Percentiles rank a stretch among this genome's conserved stretches.
phyloP scores from a whole-genome alignment of 2,329 filamentous ascomycete genomes.

The Escovopsis sp. region DNA sequence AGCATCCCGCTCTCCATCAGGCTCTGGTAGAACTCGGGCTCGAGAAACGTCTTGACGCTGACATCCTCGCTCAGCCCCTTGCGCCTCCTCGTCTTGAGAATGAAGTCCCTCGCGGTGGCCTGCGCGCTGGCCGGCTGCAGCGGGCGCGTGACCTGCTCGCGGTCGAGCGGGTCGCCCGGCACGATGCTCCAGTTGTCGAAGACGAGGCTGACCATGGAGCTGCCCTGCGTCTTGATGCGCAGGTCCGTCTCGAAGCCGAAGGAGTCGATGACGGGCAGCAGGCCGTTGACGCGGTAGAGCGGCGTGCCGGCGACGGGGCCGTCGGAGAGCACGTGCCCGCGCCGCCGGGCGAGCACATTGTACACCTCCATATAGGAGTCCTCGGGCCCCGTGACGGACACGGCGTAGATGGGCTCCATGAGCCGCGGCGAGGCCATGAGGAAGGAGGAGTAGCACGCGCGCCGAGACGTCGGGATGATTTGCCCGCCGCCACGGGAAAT shows the following conservation, averaged over 20 bases:
- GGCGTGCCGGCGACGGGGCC: slow-evolving; percentile 88
- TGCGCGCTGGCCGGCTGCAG: slow-evolving; percentile 79
- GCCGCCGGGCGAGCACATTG: slow-evolving; percentile 72
- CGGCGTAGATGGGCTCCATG: slow-evolving; percentile 92
- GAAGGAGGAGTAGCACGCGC: slow-evolving; percentile 91
- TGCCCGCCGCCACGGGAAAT: slow-evolving; percentile 94
- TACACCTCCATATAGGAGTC: slow-evolving; percentile 81
- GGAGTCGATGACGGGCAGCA: slow-evolving; percentile 90
- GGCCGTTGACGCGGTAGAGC: slow-evolving; percentile 76
- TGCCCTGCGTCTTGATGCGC: slow-evolving; percentile 86
- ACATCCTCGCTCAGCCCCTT: slow-evolving; percentile 95
- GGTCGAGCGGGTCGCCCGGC: slow-evolving; percentile 86
- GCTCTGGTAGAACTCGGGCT: slow-evolving; percentile 81
- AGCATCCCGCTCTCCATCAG: slow-evolving; percentile 80
- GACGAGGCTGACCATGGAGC: slow-evolving; percentile 76
- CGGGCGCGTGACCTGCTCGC: slow-evolving; percentile 64
- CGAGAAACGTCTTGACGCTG: slow-evolving; percentile 87
- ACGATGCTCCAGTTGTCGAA: slow-evolving; percentile 96
- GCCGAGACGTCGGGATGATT: slow-evolving; percentile 86
- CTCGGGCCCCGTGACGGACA: slow-evolving; percentile 83
- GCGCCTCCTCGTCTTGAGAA: slow-evolving; percentile 82
- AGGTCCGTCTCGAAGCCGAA: slow-evolving; percentile 98
- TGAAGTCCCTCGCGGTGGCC: slow-evolving; percentile 87
- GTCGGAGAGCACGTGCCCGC: slow-evolving; percentile 89
- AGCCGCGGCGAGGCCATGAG: slow-evolving; percentile 90